Evolutionary conservation across 768 basidiomycete genomes (phyloP).

Genomic region (Naganishia vaughanmartiniae): DNA sequence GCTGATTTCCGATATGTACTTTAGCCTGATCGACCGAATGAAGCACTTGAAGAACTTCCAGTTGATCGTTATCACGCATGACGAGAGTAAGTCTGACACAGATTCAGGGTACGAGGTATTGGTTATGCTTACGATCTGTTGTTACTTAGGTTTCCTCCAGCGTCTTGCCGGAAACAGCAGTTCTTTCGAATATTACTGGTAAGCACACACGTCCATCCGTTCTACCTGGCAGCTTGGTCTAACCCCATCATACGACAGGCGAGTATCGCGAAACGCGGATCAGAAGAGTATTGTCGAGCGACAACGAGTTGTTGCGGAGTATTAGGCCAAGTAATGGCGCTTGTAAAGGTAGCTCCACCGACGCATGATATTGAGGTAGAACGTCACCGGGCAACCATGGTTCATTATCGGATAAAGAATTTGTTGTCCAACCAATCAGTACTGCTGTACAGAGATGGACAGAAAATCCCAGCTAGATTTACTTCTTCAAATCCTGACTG

Average conservation of each 20-base stretch:
- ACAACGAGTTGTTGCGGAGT: constrained; percentile 37
- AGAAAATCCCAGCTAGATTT: too few species aligned
- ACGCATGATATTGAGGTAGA: too few species aligned
- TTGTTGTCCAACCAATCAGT: too few species aligned
- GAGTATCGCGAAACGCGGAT: constrained; percentile 66
- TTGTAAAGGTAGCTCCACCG: neutral
- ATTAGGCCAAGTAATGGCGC: neutral
- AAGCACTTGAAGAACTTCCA: constrained; percentile 89
- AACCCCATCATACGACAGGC: constrained; percentile 58
- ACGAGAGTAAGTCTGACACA: constrained; percentile 60
- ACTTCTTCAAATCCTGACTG: too few species aligned
- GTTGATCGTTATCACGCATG: constrained; percentile 78
- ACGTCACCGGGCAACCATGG: too few species aligned
- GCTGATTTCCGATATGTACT: neutral
- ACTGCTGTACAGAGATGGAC: too few species aligned
- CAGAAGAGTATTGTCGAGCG: constrained; percentile 67
- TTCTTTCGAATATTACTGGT: constrained; percentile 96
- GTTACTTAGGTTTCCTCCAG: constrained; percentile 74
- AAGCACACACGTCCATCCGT: constrained; percentile 38
- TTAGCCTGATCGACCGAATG: constrained; percentile 89
- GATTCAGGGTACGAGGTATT: too few species aligned
- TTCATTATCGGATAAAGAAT: too few species aligned
- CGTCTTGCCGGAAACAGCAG: constrained; percentile 77
- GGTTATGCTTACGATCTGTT: too few species aligned
- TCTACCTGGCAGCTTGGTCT: neutral